Evolutionary conservation across 2,329 filamentous ascomycete species (phyloP).

Genomic region (Podosphaera aphanis): DNA sequence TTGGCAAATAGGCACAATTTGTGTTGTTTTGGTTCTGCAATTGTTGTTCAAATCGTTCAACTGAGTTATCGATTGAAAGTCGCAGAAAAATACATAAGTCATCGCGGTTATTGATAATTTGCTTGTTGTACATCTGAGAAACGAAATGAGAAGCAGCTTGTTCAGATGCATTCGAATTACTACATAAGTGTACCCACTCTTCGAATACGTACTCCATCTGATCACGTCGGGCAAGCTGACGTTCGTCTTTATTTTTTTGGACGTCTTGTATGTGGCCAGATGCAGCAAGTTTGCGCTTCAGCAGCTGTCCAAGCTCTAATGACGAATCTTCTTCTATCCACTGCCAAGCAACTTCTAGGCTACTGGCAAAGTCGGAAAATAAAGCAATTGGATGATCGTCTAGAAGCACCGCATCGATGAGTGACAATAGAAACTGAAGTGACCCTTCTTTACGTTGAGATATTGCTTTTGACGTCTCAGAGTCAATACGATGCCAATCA

Average conservation of each 20-base stretch:
- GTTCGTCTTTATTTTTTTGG: slow-evolving; percentile 29
- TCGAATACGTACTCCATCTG: slow-evolving; percentile 90
- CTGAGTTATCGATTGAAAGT: slow-evolving; percentile 55
- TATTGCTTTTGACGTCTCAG: slow-evolving; percentile 50
- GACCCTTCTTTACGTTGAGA: slow-evolving; percentile 46
- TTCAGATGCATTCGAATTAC: slow-evolving; percentile 52
- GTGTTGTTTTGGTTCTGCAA: slow-evolving; percentile 35
- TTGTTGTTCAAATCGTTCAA: slow-evolving; percentile 53
- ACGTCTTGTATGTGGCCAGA: slow-evolving; percentile 29
- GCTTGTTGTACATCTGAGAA: slow-evolving; percentile 54
- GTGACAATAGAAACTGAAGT: slow-evolving; percentile 54
- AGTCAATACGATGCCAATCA: slow-evolving; percentile 42
- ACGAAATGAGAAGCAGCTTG: slow-evolving; percentile 55
- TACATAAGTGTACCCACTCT: slow-evolving; percentile 72
- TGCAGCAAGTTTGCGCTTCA: slow-evolving; percentile 41
- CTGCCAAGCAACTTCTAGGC: slow-evolving; percentile 55
- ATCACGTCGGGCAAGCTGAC: slow-evolving; percentile 39
- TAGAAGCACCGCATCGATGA: slow-evolving; percentile 58
- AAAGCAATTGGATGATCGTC: slow-evolving; percentile 56
- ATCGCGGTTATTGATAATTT: slow-evolving; percentile 49
- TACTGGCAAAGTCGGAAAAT: slow-evolving; percentile 66
- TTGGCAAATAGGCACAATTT: slow-evolving; percentile 30
- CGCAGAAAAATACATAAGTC: slow-evolving; percentile 63
- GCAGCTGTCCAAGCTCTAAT: slow-evolving; percentile 39
- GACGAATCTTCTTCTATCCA: slow-evolving; percentile 58